Evolutionary conservation across 768 basidiomycete genomes (phyloP), one percentile per base, ranked within the genome.

Genomic region (Tricholoma sp.): DNA sequence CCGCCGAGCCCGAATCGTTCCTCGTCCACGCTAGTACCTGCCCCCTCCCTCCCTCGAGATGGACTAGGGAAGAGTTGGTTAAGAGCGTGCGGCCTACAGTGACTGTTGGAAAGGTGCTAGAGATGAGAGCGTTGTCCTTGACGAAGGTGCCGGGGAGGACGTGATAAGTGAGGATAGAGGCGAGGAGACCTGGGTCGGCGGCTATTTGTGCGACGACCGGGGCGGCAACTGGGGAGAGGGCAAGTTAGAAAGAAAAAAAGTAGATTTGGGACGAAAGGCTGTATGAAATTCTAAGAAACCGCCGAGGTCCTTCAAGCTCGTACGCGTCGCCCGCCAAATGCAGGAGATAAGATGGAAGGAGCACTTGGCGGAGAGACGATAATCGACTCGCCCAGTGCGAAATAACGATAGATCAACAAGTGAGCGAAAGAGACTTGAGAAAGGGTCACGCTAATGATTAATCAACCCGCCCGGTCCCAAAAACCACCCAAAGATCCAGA

Each of bases 61-160:
- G 67, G 7, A 85, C 81, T 27, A 78, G 66, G 0, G 71, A 57
- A 0, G 78, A 63, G 37, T 79, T 75, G 43, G 78, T 79, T 43
- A 89, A 75, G n/a, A 85, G 71, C 0, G 88, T 85, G 39, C 84
- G 79, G 1, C 83, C 85, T 54, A 91, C 69, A 0, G 86, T 88
- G 60, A 77, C 74, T 61, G 80, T 82, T 1, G 87, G 85, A 56
- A 71, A 79, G 14, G 70, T 67, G 10, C 71, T 69, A n/a, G 76
- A 72, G 9, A 70, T 58, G 4, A 76, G 72, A n/a, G 59, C 29
- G 12, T 45, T 55, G 39, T 58, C 37, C 27, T 58, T 54, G 24
- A 62, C 62, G 50, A 64, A 66, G 34, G 32, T 57, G 29, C 65
- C 65, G 1, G 61, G 65, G 43, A 66, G 57, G 32, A 64, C 57